Conservation (phyloP, 2,329 filamentous ascomycete genomes). For the Talaromyces sp. region DNA sequence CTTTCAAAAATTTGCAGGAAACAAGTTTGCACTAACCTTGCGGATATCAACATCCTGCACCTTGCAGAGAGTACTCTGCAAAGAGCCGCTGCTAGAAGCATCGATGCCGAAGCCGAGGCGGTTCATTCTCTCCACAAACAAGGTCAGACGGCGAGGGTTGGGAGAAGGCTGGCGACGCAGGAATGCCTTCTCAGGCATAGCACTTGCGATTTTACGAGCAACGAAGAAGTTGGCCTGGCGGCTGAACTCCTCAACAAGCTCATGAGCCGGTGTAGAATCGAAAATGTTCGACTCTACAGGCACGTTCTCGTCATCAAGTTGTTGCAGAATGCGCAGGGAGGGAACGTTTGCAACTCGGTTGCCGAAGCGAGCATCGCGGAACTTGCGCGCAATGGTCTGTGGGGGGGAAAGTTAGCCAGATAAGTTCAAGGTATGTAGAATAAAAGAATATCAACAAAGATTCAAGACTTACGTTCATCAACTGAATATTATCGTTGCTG, state of each 20-base stretch:
- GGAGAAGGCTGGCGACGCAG: conserved; percentile 84
- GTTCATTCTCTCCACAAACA: conserved; percentile 90
- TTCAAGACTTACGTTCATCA: conserved; percentile 65
- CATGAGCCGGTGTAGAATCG: conserved; percentile 82
- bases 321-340: conserved; percentile 84
- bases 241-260: conserved; percentile 92
- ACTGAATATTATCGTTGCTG: conserved; percentile 75
- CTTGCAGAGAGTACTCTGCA: conserved; percentile 95
- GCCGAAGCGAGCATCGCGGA: conserved; percentile 83
- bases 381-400: conserved; percentile 79
- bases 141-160: conserved; percentile 83
- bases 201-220: conserved; percentile 77
- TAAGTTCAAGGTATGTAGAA: too few species aligned
- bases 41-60: conserved; percentile 85
- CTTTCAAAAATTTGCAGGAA: conserved; percentile 7
- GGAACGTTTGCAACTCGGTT: conserved; percentile 78
- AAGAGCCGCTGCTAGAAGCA: conserved; percentile 79
- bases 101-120: conserved; percentile 90
- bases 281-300: conserved; percentile 97
- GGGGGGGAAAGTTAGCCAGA: background rate
- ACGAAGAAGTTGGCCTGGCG: conserved; percentile 91
- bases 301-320: conserved; percentile 96
- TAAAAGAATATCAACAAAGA: background rate
- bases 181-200: conserved; percentile 87
- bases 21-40: conserved; percentile 61